A percentile compares a stretch with the other conserved stretches of the same genome.
phyloP scores from a whole-genome alignment of 2,329 filamentous ascomycete genomes.

The Colletotrichum tofieldiae region DNA sequence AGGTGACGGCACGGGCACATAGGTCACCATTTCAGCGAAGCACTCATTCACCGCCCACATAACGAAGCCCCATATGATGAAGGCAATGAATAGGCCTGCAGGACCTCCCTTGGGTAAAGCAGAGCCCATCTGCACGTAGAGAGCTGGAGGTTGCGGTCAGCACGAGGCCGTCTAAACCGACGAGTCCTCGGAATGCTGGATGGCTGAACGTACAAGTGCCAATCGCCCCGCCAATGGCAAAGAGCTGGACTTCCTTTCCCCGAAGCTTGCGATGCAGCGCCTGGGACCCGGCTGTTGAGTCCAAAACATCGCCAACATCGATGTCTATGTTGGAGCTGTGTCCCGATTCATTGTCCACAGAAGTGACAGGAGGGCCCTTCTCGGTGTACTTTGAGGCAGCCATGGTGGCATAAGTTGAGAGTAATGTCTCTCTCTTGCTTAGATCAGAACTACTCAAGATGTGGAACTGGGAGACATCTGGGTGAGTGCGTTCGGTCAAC shows the following conservation, averaged over 20 bases:
- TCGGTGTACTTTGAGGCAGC: not conserved
- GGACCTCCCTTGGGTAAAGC: conserved; percentile 47
- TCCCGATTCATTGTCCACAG: not conserved
- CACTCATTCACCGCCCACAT: conserved; percentile 59
- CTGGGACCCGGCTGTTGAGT: conserved; percentile 1
- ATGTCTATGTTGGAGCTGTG: not conserved
- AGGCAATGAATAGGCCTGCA: conserved; percentile 27
- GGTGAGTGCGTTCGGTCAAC: not conserved
- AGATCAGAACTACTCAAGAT: not conserved
- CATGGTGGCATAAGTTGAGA: not conserved
- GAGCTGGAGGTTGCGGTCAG: not conserved
- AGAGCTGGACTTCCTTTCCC: conserved; percentile 6
- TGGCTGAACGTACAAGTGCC: conserved; percentile 11
- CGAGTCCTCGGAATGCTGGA: not conserved
- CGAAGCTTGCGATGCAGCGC: conserved; percentile 10
- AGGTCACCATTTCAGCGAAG: conserved; percentile 40
- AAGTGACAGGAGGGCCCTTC: not conserved
- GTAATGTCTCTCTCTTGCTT: not conserved
- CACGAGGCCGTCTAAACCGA: not conserved
- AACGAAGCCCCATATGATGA: conserved; percentile 18
- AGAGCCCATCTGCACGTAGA: conserved; percentile 17
- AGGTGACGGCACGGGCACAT: conserved; percentile 61
- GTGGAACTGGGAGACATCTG: not conserved
- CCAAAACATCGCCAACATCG: not conserved
- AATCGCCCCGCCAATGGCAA: conserved; percentile 30